A percentile compares a stretch with the other conserved stretches of the same genome.
Evolutionary conservation across 345 rosid genomes (phyloP).

Genomic region (Corchorus olitorius): DNA sequence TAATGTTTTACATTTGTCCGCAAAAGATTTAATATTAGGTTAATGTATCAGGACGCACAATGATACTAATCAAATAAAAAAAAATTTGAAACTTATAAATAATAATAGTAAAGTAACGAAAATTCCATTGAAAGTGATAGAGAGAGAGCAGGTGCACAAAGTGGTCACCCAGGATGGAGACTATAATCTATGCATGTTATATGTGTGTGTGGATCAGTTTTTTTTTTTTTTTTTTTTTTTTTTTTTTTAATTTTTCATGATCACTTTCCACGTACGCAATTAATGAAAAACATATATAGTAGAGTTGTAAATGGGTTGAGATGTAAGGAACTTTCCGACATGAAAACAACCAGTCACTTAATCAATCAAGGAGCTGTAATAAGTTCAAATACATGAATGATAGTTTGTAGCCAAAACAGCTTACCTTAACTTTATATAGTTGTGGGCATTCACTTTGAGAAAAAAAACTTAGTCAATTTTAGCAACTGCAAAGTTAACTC

Average conservation of each 20-base stretch:
- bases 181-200: background rate
- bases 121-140: background rate
- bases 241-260: no score
- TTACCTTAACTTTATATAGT: background rate
- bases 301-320: background rate
- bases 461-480: background rate
- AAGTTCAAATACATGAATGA: background rate
- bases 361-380: background rate
- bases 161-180: background rate
- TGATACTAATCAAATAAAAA: no score
- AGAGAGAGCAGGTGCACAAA: background rate
- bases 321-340: background rate
- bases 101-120: no score
- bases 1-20: no score
- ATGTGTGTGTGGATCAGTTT: no score
- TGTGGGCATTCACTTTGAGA: background rate
- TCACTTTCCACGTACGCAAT: conserved; percentile 7
- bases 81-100: background rate
- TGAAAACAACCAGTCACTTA: conserved; percentile 7
- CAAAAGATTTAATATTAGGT: no score
- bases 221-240: no score
- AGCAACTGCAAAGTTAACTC: background rate
- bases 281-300: background rate
- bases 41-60: no score
- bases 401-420: background rate